A percentile compares a stretch with the other conserved stretches of the same genome.
These are phyloP conservation scores for Emergomyces pasteurianus DNA, from an alignment of 2,329 filamentous ascomycete genomes.

Conservation along the genomic window DNA sequence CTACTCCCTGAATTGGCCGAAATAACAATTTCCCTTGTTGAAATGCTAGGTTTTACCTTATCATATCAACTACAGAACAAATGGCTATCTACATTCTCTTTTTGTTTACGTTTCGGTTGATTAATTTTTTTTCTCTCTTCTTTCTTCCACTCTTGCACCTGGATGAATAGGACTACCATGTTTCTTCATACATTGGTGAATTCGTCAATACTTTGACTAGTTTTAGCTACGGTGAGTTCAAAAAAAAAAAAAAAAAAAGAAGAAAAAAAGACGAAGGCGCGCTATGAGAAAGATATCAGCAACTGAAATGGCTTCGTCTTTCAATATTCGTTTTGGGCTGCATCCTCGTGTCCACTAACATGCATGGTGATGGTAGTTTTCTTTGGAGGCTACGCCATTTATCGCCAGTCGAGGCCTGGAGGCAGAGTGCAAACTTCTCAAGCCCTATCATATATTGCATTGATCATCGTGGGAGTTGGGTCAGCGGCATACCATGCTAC, in stretches of 20 bases:
- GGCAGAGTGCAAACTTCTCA: constrained; percentile 9
- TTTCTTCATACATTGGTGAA: constrained; percentile 14
- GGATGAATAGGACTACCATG: constrained; percentile 13
- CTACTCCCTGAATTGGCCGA: background rate
- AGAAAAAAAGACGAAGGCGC: background rate
- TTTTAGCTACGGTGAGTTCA: constrained; percentile 12
- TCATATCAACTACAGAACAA: background rate
- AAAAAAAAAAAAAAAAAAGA: too few relatives aligned
- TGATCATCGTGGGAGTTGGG: constrained; percentile 15
- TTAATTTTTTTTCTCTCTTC: background rate
- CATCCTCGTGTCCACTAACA: background rate
- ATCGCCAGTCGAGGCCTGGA: constrained; percentile 8
- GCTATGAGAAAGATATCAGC: background rate
- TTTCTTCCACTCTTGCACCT: background rate
- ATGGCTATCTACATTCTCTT: background rate
- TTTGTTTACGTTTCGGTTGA: background rate
- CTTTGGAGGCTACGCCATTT: constrained; percentile 7
- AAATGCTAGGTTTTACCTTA: background rate
- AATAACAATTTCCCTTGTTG: background rate
- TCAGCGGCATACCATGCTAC: constrained; percentile 16
- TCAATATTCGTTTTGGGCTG: too few relatives aligned
- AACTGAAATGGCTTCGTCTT: background rate
- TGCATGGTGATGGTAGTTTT: constrained; percentile 1
- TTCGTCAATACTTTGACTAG: constrained; percentile 18
- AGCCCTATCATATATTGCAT: constrained; percentile 12